phyloP scores from a whole-genome alignment of 768 basidiomycete species.

The Mycena capillaripes region DNA sequence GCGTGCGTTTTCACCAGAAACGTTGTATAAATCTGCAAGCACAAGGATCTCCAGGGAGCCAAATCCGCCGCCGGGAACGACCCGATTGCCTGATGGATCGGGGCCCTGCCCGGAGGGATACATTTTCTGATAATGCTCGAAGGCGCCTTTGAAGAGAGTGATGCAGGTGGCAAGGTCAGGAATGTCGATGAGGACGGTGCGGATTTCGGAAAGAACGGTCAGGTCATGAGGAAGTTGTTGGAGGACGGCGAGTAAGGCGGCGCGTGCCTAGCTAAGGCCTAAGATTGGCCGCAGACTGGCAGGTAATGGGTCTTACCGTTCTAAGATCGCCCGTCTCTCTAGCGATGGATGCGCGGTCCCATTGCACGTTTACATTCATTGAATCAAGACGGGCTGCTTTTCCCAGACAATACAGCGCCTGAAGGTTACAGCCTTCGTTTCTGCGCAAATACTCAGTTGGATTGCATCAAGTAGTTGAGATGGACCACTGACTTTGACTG shows the following conservation, averaged over 20 bases:
- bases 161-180: conserved; percentile 78
- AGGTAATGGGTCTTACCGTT: too few species aligned
- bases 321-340: conserved; percentile 79
- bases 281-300: too few species aligned
- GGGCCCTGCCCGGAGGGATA: conserved; percentile 59
- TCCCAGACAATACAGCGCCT: conserved; percentile 92
- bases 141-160: conserved; percentile 77
- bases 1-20: conserved; percentile 72
- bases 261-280: conserved; percentile 71
- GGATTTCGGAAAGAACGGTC: conserved; percentile 82
- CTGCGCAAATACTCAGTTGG: conserved; percentile 49
- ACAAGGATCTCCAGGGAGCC: conserved; percentile 80
- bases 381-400: conserved; percentile 85
- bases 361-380: conserved; percentile 85
- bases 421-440: conserved; percentile 79
- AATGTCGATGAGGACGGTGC: conserved; percentile 82
- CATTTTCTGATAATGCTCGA: conserved; percentile 73
- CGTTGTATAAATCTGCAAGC: conserved; percentile 87
- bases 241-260: conserved; percentile 78
- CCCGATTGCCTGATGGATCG: conserved; percentile 43
- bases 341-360: conserved; percentile 89
- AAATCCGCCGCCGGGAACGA: conserved; percentile 67
- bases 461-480: background rate
- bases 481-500: conserved; percentile 81
- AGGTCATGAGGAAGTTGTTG: conserved; percentile 85